These are phyloP conservation scores for Kwoniella bestiolae DNA, from an alignment of 768 basidiomycete species.

Conservation along the genomic window DNA sequence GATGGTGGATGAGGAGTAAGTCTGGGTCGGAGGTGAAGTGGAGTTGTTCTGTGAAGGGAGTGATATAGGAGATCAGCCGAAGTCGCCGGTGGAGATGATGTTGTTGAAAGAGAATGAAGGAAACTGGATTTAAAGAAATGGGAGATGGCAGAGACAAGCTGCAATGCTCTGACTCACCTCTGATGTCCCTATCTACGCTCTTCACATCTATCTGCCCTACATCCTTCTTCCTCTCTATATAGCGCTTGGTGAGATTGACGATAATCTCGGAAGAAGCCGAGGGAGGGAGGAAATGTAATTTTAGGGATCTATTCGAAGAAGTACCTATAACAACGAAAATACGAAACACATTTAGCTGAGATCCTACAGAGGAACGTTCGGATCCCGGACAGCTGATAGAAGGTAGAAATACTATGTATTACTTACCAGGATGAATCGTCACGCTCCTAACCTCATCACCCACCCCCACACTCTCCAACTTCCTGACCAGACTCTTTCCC, in stretches of 20 bases:
- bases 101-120: too few relatives aligned
- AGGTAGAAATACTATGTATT: too few relatives aligned
- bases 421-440: neutral
- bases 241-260: neutral
- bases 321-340: neutral
- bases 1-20: slow-evolving; percentile 41
- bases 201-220: slow-evolving; percentile 2
- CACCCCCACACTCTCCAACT: neutral
- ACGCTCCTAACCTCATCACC: slow-evolving; percentile 5
- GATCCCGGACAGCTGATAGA: too few relatives aligned
- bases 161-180: slow-evolving; percentile 17
- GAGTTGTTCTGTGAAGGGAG: slow-evolving; percentile 12
- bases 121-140: too few relatives aligned
- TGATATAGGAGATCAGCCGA: neutral
- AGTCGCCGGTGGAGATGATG: too few relatives aligned
- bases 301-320: neutral
- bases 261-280: slow-evolving; percentile 9
- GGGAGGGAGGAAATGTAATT: slow-evolving; percentile 21
- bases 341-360: too few relatives aligned
- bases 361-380: too few relatives aligned
- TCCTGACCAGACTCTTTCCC: neutral
- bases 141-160: too few relatives aligned
- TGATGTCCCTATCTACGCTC: slow-evolving; percentile 18
- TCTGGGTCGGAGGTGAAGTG: slow-evolving; percentile 38
- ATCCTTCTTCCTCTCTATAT: neutral